A percentile compares a stretch with the other conserved stretches of the same genome.
These are phyloP conservation scores for Phytophthora vignae DNA, from an alignment of 352 stramenopile species.

Conservation along the genomic window DNA sequence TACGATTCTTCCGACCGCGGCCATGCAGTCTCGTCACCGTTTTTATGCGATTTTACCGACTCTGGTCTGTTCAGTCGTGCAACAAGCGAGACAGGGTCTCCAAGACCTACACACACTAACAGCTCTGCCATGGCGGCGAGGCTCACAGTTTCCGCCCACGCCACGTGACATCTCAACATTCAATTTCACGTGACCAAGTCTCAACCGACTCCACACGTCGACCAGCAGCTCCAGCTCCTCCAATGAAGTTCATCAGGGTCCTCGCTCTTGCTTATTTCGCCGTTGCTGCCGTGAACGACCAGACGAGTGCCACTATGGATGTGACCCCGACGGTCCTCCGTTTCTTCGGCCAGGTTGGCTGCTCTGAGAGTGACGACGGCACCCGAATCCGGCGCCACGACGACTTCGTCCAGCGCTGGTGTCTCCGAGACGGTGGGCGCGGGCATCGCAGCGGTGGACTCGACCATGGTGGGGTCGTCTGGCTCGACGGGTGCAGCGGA, in stretches of 20 bases:
- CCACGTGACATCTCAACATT: not conserved
- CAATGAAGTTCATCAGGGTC: not conserved
- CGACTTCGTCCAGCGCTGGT: not conserved
- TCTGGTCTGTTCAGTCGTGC: too few species aligned
- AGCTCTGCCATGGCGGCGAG: not conserved
- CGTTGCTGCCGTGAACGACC: too few species aligned
- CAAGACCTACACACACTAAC: not conserved
- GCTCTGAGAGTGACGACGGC: not conserved
- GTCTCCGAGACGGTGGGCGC: not conserved
- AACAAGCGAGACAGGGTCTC: too few species aligned
- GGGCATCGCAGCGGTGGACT: not conserved
- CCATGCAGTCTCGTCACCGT: too few species aligned
- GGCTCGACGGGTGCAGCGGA: not conserved
- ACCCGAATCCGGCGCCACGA: not conserved
- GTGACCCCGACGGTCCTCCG: too few species aligned
- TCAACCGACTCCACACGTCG: not conserved
- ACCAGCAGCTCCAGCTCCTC: too few species aligned
- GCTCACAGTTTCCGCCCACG: too few species aligned
- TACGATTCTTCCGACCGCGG: too few species aligned
- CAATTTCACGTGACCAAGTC: not conserved
- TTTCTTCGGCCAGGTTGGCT: not conserved
- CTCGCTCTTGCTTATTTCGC: not conserved
- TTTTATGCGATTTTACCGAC: too few species aligned
- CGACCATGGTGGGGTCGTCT: not conserved
- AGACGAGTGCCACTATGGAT: too few species aligned